Evolutionary conservation across 2,329 filamentous ascomycete genomes (phyloP).

Genomic region (Pezicula neosporulosa): DNA sequence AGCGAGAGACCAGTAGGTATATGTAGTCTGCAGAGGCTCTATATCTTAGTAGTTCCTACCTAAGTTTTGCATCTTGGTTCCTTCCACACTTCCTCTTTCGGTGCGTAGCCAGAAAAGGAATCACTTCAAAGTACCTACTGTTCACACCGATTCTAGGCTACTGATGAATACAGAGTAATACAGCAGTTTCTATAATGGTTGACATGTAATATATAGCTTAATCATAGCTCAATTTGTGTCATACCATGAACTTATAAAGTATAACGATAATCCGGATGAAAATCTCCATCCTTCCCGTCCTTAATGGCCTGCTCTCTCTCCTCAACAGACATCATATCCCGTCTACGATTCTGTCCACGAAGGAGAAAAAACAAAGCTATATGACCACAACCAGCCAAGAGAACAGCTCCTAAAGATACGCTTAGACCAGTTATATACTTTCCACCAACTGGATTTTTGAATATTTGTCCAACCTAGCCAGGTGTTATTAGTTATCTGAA

Average conservation of each 20-base stretch:
- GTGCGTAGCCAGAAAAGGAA: too few species aligned
- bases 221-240: too few species aligned
- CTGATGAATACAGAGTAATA: too few species aligned
- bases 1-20: too few species aligned
- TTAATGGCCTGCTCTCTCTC: constrained; percentile 17
- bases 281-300: constrained; percentile 19
- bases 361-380: constrained; percentile 16
- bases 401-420: constrained; percentile 17
- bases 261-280: constrained; percentile 20
- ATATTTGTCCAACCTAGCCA: constrained; percentile 8
- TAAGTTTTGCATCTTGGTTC: too few species aligned
- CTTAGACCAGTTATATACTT: constrained; percentile 21
- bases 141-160: too few species aligned
- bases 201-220: too few species aligned
- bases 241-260: not conserved
- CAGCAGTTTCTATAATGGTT: too few species aligned
- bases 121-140: too few species aligned
- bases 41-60: too few species aligned
- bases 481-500: not conserved
- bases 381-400: constrained; percentile 18
- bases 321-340: constrained; percentile 17
- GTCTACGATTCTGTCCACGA: constrained; percentile 14
- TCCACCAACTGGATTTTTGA: constrained; percentile 11
- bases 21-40: too few species aligned
- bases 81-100: too few species aligned